These are phyloP conservation scores for Artemisia annua DNA, from an alignment of 129 eudicot genomes.

Conservation along the genomic window DNA sequence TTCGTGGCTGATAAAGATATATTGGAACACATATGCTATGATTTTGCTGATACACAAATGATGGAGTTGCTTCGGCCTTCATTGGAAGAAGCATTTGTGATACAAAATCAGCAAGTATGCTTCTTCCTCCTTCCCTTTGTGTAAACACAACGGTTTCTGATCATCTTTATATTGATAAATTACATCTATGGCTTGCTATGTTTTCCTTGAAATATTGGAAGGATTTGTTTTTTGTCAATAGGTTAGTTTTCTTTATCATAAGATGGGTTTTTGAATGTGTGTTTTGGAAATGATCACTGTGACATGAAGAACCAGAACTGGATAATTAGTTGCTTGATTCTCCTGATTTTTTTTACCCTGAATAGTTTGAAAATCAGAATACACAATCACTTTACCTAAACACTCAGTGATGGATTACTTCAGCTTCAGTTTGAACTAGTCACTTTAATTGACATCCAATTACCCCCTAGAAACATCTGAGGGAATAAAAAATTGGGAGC, in stretches of 20 bases:
- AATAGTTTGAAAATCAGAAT: neutral
- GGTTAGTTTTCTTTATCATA: neutral
- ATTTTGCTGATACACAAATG: constrained; percentile 94
- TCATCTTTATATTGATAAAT: neutral
- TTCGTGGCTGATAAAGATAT: constrained; percentile 97
- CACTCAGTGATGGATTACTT: neutral
- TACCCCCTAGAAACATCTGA: neutral
- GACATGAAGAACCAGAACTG: neutral
- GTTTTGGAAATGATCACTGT: neutral
- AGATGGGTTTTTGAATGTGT: neutral
- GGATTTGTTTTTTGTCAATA: neutral
- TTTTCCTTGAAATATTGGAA: neutral
- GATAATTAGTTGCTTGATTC: neutral
- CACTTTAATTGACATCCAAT: neutral
- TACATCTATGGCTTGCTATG: neutral
- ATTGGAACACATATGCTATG: constrained; percentile 87
- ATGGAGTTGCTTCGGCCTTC: constrained; percentile 97
- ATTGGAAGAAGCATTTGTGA: constrained; percentile 95
- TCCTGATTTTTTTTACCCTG: neutral
- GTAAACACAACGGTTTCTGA: neutral
- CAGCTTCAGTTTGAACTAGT: neutral
- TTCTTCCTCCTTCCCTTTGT: constrained; percentile 3
- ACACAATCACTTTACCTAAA: neutral
- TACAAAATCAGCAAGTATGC: constrained; percentile 85
- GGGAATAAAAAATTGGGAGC: neutral